A percentile compares a stretch with the other conserved stretches of the same genome.
These are phyloP conservation scores for Backusella luteola DNA, from an alignment of 192 early-diverging fungal genomes.

Conservation along the genomic window DNA sequence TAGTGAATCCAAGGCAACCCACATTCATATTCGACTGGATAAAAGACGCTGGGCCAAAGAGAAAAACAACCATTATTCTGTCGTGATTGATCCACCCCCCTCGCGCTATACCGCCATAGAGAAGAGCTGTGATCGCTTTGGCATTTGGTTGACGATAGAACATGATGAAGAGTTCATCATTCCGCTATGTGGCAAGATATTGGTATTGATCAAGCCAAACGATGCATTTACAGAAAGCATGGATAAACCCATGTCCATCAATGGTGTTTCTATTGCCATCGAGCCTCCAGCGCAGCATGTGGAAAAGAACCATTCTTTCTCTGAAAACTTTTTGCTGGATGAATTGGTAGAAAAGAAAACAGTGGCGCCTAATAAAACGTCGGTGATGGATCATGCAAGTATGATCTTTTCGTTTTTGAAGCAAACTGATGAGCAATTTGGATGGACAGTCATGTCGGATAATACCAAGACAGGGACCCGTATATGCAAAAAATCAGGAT, in stretches of 20 bases:
- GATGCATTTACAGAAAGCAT: neutral
- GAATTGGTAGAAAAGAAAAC: neutral
- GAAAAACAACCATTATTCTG: constrained; percentile 26
- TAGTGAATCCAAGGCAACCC: neutral
- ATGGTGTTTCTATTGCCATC: constrained; percentile 32
- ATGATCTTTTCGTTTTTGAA: constrained; percentile 28
- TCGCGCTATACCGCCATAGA: constrained; percentile 33
- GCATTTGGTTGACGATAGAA: constrained; percentile 41
- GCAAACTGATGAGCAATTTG: constrained; percentile 42
- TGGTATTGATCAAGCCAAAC: constrained; percentile 41
- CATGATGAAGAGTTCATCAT: constrained; percentile 41
- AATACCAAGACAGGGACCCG: constrained; percentile 35
- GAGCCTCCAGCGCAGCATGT: neutral
- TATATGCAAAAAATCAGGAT: constrained; percentile 43
- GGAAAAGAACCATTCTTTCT: neutral
- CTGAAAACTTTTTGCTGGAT: neutral
- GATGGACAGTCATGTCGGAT: constrained; percentile 45
- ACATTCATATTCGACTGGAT: constrained; percentile 37
- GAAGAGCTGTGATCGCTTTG: constrained; percentile 40
- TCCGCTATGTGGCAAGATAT: constrained; percentile 42
- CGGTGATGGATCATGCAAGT: constrained; percentile 20
- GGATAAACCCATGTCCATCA: neutral
- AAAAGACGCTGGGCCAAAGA: constrained; percentile 31
- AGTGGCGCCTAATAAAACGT: constrained; percentile 10
- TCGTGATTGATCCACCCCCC: constrained; percentile 51